phyloP scores from a whole-genome alignment of 2,329 filamentous ascomycete species.

The Ramularia collo-cygni region DNA sequence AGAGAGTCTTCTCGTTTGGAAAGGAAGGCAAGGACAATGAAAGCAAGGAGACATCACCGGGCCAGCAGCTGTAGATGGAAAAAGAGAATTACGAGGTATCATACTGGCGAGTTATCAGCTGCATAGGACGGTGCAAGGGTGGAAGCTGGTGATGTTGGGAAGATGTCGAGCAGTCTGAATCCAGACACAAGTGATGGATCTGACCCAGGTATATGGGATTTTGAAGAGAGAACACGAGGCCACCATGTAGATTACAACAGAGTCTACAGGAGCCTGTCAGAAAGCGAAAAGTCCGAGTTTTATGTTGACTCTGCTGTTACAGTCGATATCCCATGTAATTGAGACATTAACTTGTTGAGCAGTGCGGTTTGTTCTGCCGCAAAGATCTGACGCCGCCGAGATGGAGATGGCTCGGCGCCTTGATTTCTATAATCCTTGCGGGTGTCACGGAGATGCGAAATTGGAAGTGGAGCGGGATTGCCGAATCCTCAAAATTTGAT shows the following conservation, averaged over 20 bases:
- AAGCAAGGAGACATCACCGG: not conserved
- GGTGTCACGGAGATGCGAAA: conserved; percentile 1
- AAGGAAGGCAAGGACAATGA: not conserved
- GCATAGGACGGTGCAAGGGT: too few relatives aligned
- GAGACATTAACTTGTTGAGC: conserved; percentile 28
- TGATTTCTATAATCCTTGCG: conserved; percentile 10
- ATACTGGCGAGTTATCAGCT: too few relatives aligned
- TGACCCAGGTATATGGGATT: not conserved
- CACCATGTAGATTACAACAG: too few relatives aligned
- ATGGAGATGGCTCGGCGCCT: conserved; percentile 17
- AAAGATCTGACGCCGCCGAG: conserved; percentile 18
- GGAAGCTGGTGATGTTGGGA: too few relatives aligned
- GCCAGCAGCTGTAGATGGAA: not conserved
- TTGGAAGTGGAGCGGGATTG: too few relatives aligned
- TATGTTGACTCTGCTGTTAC: conserved; percentile 29
- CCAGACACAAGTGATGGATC: too few relatives aligned
- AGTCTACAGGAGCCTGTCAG: not conserved
- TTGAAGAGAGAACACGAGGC: not conserved
- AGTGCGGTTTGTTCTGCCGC: conserved; percentile 24
- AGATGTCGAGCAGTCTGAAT: too few relatives aligned
- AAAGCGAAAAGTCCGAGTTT: not conserved
- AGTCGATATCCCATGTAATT: conserved; percentile 22
- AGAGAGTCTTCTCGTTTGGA: conserved; percentile 6
- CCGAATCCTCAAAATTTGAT: not conserved
- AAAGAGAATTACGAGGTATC: not conserved